Evolutionary conservation across 73 alveolate species (phyloP), one percentile per base, ranked within the genome.

Genomic region (Paraurostyla sp.): DNA sequence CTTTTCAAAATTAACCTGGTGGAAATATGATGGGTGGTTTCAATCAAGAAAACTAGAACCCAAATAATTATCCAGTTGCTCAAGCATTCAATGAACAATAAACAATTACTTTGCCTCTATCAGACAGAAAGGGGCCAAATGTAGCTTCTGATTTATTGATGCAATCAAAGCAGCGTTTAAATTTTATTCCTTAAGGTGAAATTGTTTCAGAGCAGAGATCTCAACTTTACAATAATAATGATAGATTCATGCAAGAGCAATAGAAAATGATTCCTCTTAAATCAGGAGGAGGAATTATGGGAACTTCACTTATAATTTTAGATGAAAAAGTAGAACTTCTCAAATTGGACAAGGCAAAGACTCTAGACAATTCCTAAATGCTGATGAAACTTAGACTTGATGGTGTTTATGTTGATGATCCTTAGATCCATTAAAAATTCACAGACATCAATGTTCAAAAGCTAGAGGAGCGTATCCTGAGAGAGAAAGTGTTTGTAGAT

Each of bases 391-490:
- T 84, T 27, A 86, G 80, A 41, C 52, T 40, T 0, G 95, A 92
- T 69, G 97, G 97, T 0, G 92, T 92, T 15, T 89, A 60, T 59
- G 89, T 62, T 25, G 78, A 59, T 0, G 93, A 85, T 50, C 80
- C 85, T 22, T 41, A 88, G 46, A 50, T 56, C 6, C 59, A 80
- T 43, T 52, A 81, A 30, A 88, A 78, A 46, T 78, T 76, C 69
- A 59, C 83, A 25, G 91, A 92, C 35, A 52, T 51, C 42, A 92
- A 88, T 43, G 60, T 88, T 33, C 68, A 88, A 38, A 80, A 86
- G 45, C 73, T 80, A 20, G 95, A 88, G 59, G 90, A 93, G 50
- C 68, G 97, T 45, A 88, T 93, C n/a, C 41, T 91, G 29, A 46
- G 90, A 38, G 93, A 83, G 63, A 78, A 36, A 60, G 56, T 50